Base-by-base conservation (phyloP, 1,139 yeast species). In the Magnusiomyces tetraspermus region DNA sequence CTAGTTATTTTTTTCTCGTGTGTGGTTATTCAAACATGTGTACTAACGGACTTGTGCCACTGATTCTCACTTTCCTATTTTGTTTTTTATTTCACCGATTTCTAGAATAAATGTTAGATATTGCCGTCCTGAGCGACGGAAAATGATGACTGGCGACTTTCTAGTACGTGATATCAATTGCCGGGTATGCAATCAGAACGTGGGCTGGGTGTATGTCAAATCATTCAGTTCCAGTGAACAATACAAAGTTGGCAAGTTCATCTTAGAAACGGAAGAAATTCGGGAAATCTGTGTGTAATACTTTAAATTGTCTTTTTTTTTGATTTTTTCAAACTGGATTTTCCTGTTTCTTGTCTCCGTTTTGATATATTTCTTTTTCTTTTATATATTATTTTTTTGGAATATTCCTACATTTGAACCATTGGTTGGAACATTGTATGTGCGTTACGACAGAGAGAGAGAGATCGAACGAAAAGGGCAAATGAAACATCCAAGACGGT, bases 201-300 rank as follows among this genome's bases (percentile, higher is more conserved):
- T 87, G 37, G 96, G 96, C 10, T 87, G 96, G 96, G 78, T 76
- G 59, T 88, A 88, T 66, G 73, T 83, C 56, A 77, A 76, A 61
- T 77, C 92, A 13, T 79, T 72, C 57, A 71, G 73, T 46, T 68
- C 70, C 51, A 64, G 71, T 26, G 88, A 87, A 67, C 71, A 73
- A 56, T 87, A 87, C 66, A 87, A 88, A 65, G 92, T 82, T 64
- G 88, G 89, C 49, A 82, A 83, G 64, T 86, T 71, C 66, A 90
- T 86, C 47, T 79, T 87, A 63, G 95, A 86, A 68, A 71, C 67
- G 28, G 58, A 60, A 51, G 59, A 59, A 15, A 46, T 63, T 49
- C 37, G 46, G 15, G 52, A 51, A 24, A 49, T 53, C 40, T 31
- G 22, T 13, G 48, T n/a, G 5, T 38, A 24, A 38, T 50, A n/a